Evolutionary conservation across 2,329 filamentous ascomycete species (phyloP), one percentile per base, ranked within the genome.

Genomic region (Helotiales sp.): DNA sequence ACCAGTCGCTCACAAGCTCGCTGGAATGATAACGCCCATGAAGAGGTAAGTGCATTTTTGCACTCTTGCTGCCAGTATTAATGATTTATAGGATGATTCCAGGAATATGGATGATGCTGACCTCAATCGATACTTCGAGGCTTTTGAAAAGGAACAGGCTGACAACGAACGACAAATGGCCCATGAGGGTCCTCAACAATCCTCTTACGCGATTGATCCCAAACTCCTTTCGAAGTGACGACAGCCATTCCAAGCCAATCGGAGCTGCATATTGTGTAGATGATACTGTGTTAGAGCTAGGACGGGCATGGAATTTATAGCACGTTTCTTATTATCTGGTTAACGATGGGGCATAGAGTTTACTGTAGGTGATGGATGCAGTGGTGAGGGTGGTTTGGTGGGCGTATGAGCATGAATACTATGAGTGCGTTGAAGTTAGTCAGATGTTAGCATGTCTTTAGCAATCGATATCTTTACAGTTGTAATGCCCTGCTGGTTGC

Each of bases 371-470:
- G n/a, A n/a, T n/a, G n/a, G n/a, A n/a, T n/a, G n/a, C n/a, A n/a
- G n/a, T n/a, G n/a, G n/a, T n/a, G n/a, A n/a, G n/a, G n/a, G n/a
- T 44, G 17, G 10, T 8, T 24, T 15, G 40, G 6, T 15, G 40
- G 12, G 24, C 3, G 9, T 24, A 24, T 10, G 15, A n/a, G 40
- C 8, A 49, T 44, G 34, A 6, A 44, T 12, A 44, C 44, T 17
- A 22, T 19, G 50, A 52, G 25, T 44, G 50, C 50, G 25, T 52
- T 44, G 50, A 33, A 10, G 36, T 52, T 52, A 19, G 17, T 33
- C 33, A 44, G 19, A 44, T 15, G 15, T 44, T 44, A 44, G 40
- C 40, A 44, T 44, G 40, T 44, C 13, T 44, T 44, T 44, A 44
- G 40, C 22, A 24, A 17, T 44, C 40, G 10, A 15, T 24, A 5